phyloP scores from a whole-genome alignment of 441 rosid species.

The Populus hybrid region DNA sequence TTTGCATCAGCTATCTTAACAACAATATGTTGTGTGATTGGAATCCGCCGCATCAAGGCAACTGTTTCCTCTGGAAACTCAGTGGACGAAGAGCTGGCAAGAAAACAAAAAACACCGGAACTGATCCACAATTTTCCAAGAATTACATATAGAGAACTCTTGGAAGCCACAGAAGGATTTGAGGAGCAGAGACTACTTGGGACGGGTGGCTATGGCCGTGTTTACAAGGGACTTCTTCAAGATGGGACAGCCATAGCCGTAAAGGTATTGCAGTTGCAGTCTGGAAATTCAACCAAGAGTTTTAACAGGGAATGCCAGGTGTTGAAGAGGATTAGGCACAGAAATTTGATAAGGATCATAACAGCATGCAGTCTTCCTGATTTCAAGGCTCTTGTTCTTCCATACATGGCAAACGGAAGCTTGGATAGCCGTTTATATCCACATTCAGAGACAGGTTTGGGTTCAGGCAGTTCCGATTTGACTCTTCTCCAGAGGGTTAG shows the following conservation, averaged over 20 bases:
- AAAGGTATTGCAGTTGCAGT: slow-evolving; percentile 28
- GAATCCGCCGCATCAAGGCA: slow-evolving; percentile 23
- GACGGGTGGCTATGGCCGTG: slow-evolving; percentile 25
- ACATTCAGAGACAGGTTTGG: slow-evolving; percentile 12
- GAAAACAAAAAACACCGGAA: background rate
- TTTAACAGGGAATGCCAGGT: slow-evolving; percentile 31
- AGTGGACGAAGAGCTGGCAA: background rate
- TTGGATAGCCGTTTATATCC: slow-evolving; percentile 24
- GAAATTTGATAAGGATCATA: slow-evolving; percentile 27
- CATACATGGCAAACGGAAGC: slow-evolving; percentile 31
- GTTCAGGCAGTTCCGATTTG: slow-evolving; percentile 32
- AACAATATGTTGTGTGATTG: slow-evolving; percentile 16
- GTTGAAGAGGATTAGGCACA: slow-evolving; percentile 28
- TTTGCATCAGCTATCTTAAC: slow-evolving; percentile 10
- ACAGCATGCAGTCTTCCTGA: slow-evolving; percentile 30
- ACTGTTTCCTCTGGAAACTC: slow-evolving; percentile 25
- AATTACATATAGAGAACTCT: slow-evolving; percentile 38
- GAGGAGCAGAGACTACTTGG: slow-evolving; percentile 22
- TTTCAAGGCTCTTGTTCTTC: slow-evolving; percentile 32
- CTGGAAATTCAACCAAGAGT: slow-evolving; percentile 25
- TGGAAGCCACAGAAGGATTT: slow-evolving; percentile 26
- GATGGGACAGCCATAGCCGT: slow-evolving; percentile 29
- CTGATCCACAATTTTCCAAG: slow-evolving; percentile 35
- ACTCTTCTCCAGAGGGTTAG: slow-evolving; percentile 29
- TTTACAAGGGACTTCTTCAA: too few species aligned